Evolutionary conservation across 768 basidiomycete genomes (phyloP), one percentile per base, ranked within the genome.

Genomic region (Podaxis carcinomalis): DNA sequence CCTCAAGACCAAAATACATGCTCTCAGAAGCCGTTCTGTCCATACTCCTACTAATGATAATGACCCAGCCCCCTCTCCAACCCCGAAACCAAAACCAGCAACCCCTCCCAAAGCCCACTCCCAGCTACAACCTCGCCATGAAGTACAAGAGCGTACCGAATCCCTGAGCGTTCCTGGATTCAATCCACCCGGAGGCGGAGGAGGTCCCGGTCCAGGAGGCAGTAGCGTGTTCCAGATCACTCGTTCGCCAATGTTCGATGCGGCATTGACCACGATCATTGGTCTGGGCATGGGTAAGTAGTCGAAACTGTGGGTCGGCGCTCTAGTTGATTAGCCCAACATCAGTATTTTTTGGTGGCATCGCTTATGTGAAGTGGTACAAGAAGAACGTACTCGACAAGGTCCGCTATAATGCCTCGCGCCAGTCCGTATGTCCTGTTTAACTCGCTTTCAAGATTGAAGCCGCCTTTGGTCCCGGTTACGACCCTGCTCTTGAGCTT

Each of bases 311-410:
- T 40, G 23, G 42, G 4, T 7, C 19, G 32, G 36, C 19, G 25
- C 16, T 32, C n/a, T 37, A 25, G 11, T 59, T 65, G 5, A 35
- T 49, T 65, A 5, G 64, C 58, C 19, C 19, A n/a, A 21, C 39
- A 60, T 6, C 63, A 87, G 84, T 88, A 5, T 89, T 92, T 66
- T 67, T 83, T 13, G 89, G 90, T 42, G 91, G 92, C 51, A 76
- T 89, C 9, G 81, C 79, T 25, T 92, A 92, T 72, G 73, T 91
- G 56, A 75, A 78, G 28, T 92, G 86, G 89, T 94, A 95, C 76
- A 93, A 94, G 73, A 82, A 78, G 65, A 85, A 87, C 65, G 93
- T 95, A 19, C 77, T 95, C 19, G 76, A 84, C 71, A 89, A 95
- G 82, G 92, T 89, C 65, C n/a, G 67, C 57, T 35, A n/a, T 16